Conservation (phyloP, 345 rosid species). For the Moricandia moricandioides region DNA sequence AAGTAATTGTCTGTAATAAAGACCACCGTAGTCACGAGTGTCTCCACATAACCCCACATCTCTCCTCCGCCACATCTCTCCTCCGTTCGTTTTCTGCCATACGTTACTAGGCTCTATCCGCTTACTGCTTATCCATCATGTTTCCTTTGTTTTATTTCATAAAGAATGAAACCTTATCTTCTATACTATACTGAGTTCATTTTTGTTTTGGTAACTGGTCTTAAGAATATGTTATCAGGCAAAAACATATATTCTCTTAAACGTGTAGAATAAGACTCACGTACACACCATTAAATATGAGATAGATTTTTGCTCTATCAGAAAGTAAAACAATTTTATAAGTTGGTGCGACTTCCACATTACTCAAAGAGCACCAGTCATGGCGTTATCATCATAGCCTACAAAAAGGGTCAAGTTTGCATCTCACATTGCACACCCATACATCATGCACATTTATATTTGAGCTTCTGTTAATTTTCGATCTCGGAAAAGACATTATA, state of each 20-base stretch:
- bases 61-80: not conserved
- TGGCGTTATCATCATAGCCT: conserved; percentile 21
- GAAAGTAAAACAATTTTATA: not conserved
- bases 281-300: not conserved
- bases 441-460: not conserved
- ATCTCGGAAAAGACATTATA: not conserved
- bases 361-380: conserved; percentile 27
- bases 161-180: not conserved
- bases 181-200: not conserved
- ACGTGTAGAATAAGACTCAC: not conserved
- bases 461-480: not conserved
- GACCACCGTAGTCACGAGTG: conserved; percentile 37
- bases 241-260: not conserved
- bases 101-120: conserved; percentile 8
- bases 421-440: conserved; percentile 13
- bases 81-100: conserved; percentile 8
- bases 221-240: not conserved
- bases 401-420: conserved; percentile 10
- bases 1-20: conserved; percentile 34
- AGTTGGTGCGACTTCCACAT: conserved; percentile 32
- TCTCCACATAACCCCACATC: conserved; percentile 31
- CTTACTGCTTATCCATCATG: conserved; percentile 8
- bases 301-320: not conserved
- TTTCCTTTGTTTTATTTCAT: not conserved
- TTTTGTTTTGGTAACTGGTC: not conserved